Evolutionary conservation across 495 filamentous ascomycete genomes (phyloP), one percentile per base, ranked within the genome.

Genomic region (Penicillium atrosanguineum): DNA sequence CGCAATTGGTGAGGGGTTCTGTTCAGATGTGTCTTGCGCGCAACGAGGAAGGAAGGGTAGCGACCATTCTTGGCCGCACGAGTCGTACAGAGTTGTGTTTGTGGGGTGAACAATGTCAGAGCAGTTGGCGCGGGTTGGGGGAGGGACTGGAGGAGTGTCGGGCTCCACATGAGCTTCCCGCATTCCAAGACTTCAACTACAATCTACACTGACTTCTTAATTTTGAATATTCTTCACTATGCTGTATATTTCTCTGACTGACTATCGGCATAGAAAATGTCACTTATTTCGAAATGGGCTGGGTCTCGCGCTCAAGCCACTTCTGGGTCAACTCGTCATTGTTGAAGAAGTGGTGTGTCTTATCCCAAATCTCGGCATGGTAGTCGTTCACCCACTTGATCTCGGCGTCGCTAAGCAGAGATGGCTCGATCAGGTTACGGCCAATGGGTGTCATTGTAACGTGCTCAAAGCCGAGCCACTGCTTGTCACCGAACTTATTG

Each of bases 381-480:
- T 95, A 96, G 45, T 83, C 77, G 63, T 97, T 94, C 49, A 99
- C 69, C 90, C 91, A 99, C 52, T 79, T 73, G 69, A 86, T 87
- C 78, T 99, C 95, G 28, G 67, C 76, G n/a, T 76, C 76, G 19
- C 85, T 90, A 58, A 99, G 63, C 44, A 95, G 76, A 7, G 61
- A 79, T 38, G 76, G 74, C 65, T 97, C 90, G 50, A 96, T 92
- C 56, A 99, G 73, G 50, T 92, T 97, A 55, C 85, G 79, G 69
- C 94, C 96, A 68, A 95, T 88, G 1, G 95, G 95, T 18, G 90
- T 89, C 90, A 97, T 92, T 1, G 95, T 99, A 55, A 96, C 91
- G 65, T 95, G 90, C 75, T 99, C 91, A 59, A 99, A 97, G 14
- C 93, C 91, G 18, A 96, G 71, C 72, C 89, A 98, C 19, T 92